These are phyloP conservation scores for Saccharum hybrid DNA, from an alignment of 202 grass and related monocot species.

Conservation along the genomic window DNA sequence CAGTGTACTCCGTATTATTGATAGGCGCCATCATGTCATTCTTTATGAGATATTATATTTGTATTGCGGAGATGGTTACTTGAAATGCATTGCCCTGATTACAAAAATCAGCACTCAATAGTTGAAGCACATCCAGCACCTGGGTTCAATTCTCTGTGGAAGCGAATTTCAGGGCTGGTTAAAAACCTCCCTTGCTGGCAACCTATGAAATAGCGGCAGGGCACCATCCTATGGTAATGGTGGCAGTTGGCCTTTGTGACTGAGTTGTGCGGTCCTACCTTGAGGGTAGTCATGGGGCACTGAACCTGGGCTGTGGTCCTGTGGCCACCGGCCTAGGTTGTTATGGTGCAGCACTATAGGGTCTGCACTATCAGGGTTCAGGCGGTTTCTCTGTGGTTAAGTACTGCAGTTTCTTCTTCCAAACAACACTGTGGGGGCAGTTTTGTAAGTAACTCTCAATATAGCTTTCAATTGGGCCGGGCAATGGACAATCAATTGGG, in stretches of 20 bases:
- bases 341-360: neutral
- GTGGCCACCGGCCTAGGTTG: neutral
- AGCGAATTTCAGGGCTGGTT: neutral
- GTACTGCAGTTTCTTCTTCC: neutral
- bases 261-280: neutral
- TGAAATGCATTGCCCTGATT: neutral
- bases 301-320: neutral
- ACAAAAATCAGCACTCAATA: neutral
- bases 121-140: neutral
- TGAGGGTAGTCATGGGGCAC: neutral
- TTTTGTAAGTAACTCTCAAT: too few species aligned
- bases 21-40: neutral
- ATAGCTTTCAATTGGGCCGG: too few species aligned
- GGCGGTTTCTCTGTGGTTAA: neutral
- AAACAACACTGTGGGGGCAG: neutral
- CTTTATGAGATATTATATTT: neutral
- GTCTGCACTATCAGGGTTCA: neutral
- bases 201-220: neutral
- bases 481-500: too few species aligned
- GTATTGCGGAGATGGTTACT: neutral
- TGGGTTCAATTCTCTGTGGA: neutral
- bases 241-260: neutral
- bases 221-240: neutral
- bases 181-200: neutral
- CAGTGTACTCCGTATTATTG: neutral